phyloP scores from a whole-genome alignment of 257 asterid species.

The Penstemon barbatus region DNA sequence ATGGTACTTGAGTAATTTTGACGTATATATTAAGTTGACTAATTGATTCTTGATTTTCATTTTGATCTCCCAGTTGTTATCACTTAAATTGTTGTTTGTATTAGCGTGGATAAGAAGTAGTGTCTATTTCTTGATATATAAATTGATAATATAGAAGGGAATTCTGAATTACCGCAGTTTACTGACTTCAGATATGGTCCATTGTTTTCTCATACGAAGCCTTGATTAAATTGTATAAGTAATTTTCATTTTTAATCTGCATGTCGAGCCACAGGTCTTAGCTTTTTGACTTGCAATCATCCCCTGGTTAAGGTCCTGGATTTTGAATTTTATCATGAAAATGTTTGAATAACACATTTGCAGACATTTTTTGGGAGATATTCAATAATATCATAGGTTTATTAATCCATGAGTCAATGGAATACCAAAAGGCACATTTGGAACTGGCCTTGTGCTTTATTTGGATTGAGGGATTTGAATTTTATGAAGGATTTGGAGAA shows the following conservation, averaged over 20 bases:
- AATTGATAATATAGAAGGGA: not conserved
- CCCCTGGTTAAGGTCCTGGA: not conserved
- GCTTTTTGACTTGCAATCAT: not conserved
- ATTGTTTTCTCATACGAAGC: not conserved
- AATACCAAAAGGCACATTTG: not conserved
- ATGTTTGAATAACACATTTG: not conserved
- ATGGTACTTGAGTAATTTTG: not conserved
- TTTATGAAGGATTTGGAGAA: no score
- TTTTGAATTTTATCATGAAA: not conserved
- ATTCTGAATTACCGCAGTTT: not conserved
- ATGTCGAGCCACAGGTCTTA: not conserved
- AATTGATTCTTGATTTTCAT: not conserved
- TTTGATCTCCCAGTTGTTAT: not conserved
- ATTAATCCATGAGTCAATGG: not conserved
- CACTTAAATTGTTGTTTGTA: not conserved
- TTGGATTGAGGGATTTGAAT: no score
- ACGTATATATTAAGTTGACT: not conserved
- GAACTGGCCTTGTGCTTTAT: not conserved
- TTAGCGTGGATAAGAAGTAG: not conserved
- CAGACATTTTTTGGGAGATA: not conserved
- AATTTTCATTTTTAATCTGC: not conserved
- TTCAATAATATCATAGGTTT: slow-evolving; percentile 4
- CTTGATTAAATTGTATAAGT: not conserved
- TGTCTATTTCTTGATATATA: not conserved
- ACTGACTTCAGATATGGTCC: not conserved